Conservation (phyloP, 1,284 basidiomycete genomes). For the Cutaneotrichosporon spelunceum region DNA sequence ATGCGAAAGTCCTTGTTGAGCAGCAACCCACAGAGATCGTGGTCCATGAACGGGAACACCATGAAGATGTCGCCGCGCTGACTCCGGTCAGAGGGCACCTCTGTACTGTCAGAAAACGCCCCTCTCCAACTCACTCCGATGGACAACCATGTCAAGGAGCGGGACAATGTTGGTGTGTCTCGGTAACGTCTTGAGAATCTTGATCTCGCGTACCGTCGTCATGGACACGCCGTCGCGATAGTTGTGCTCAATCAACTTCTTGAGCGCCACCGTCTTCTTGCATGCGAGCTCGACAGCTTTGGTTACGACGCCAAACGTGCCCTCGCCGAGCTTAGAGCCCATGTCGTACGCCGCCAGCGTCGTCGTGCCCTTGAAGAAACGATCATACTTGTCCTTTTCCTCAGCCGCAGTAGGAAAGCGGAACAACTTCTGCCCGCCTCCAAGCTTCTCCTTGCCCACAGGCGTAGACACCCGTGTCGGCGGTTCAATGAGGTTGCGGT, state of each 20-base stretch:
- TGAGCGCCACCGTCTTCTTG: slow-evolving; percentile 74
- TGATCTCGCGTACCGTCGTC: slow-evolving; percentile 96
- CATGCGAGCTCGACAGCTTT: slow-evolving; percentile 69
- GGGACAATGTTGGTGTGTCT: slow-evolving; percentile 81
- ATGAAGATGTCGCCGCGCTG: slow-evolving; percentile 68
- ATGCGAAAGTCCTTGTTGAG: slow-evolving; percentile 83
- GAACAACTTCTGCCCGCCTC: slow-evolving; percentile 29
- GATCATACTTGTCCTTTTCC: slow-evolving; percentile 64
- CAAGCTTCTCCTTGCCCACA: slow-evolving; percentile 12
- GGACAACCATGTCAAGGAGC: slow-evolving; percentile 82
- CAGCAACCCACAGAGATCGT: slow-evolving; percentile 90
- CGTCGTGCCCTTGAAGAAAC: slow-evolving; percentile 71
- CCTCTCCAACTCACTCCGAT: slow-evolving; percentile 42
- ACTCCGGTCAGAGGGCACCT: slow-evolving; percentile 29
- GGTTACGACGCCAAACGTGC: slow-evolving; percentile 92
- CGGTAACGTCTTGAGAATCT: slow-evolving; percentile 79
- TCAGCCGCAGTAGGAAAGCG: slow-evolving; percentile 59
- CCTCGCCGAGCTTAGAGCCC: slow-evolving; percentile 84
- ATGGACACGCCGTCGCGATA: slow-evolving; percentile 88
- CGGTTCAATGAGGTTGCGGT: slow-evolving; percentile 38
- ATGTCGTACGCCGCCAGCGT: slow-evolving; percentile 72
- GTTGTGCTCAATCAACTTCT: slow-evolving; percentile 81
- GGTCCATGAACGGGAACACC: slow-evolving; percentile 99
- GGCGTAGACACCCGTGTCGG: slow-evolving; percentile 31
- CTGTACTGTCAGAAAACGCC: slow-evolving; percentile 15